Evolutionary conservation across 106 monocot species (phyloP), one percentile per base, ranked within the genome.

Genomic region (Platanthera zijinensis): DNA sequence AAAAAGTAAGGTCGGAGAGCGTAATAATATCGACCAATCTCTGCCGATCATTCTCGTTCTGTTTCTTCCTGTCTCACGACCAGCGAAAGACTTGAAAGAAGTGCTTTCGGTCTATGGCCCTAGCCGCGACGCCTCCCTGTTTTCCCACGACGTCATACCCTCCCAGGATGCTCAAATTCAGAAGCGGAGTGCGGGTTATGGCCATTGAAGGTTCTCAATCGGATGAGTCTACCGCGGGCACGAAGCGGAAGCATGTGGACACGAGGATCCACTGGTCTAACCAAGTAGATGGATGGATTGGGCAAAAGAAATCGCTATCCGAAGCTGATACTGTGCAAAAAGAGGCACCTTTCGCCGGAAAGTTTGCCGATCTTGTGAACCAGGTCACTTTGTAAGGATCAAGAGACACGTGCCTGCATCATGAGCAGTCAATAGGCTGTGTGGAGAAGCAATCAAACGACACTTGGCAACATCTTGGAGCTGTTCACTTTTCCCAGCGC

Each of bases 261-360:
- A 95, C 95, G 52, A 90, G 95, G 79, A 95, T 95, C 51, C 92
- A 92, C 80, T 95, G 95, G 95, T 78, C 79, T 57, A 83, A 75
- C 50, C 84, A 83, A 0, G 88, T 92, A 30, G 95, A 95, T 52
- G 92, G 95, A 5, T 95, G 95, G 95, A 9, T 95, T 12, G 95
- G 95, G 2, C 80, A 71, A 3, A 90, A 78, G 51, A 56, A 82
- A 10, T 54, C 68, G 12, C 47, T 56, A 46, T 51, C 56, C 10
- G 21, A 46, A 7, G 64, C 22, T 3, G 66, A 73, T 57, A 79
- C 77, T 72, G 83, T 76, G 18, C 57, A 86, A 10, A 69, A 82
- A 68, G 61, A 39, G 69, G 19, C 25, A 1, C 72, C 79, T 17
- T 48, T 88, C 8, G 84, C 84, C 3, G 77, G 76, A 48, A 82